These are phyloP conservation scores for Entomortierella parvispora DNA, from an alignment of 192 early-diverging fungal genomes.

Conservation along the genomic window DNA sequence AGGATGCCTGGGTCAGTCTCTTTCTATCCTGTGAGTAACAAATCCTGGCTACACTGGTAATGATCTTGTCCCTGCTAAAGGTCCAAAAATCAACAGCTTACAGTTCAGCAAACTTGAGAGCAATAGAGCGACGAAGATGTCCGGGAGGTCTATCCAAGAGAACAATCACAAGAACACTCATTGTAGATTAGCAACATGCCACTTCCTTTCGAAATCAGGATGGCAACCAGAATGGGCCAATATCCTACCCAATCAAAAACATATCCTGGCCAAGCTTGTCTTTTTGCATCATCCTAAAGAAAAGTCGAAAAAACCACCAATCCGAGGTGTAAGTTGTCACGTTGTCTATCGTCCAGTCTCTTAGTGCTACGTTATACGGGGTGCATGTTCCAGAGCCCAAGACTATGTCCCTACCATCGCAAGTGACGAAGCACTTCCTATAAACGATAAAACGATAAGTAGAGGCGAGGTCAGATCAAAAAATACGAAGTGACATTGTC, in stretches of 20 bases:
- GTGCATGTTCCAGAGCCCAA: background rate
- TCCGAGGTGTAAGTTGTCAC: background rate
- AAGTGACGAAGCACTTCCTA: conserved; percentile 55
- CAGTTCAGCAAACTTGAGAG: conserved; percentile 78
- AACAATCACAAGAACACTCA: too few relatives aligned
- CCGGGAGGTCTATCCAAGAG: conserved; percentile 73
- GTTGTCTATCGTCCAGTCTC: too few relatives aligned
- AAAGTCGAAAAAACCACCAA: background rate
- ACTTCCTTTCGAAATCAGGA: too few relatives aligned
- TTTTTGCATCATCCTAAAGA: conserved; percentile 85
- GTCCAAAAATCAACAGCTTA: too few relatives aligned
- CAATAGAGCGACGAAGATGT: conserved; percentile 69
- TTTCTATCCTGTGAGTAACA: too few relatives aligned
- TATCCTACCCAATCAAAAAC: conserved; percentile 73
- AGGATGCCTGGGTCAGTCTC: background rate
- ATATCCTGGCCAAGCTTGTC: conserved; percentile 83
- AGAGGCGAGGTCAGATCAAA: background rate
- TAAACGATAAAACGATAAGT: background rate
- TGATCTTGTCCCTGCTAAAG: too few relatives aligned
- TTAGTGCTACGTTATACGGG: background rate
- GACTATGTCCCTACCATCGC: conserved; percentile 39
- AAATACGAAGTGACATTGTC: background rate
- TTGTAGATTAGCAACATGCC: too few relatives aligned
- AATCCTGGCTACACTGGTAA: too few relatives aligned
- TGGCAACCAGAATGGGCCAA: too few relatives aligned